Evolutionary conservation across 805 yeast species (phyloP).

Genomic region (Ogataea corticis): DNA sequence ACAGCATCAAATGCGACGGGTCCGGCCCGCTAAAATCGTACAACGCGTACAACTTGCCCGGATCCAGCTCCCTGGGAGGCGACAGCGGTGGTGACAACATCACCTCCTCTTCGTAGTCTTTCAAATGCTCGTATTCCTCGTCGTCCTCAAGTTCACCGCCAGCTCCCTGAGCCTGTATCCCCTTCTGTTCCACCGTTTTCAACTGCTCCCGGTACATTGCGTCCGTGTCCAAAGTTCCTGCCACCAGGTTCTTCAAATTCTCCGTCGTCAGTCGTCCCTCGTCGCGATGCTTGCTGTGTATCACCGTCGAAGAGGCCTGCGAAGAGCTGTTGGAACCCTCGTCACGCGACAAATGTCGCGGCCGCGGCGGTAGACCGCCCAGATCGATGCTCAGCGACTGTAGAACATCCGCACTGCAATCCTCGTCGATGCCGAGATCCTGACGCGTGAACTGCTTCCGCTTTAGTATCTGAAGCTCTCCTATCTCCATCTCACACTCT

Average conservation of each 20-base stretch:
- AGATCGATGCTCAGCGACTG: conserved; percentile 16
- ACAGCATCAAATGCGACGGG: conserved; percentile 82
- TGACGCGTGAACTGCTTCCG: conserved; percentile 23
- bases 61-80: conserved; percentile 81
- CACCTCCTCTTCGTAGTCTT: conserved; percentile 42
- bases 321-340: conserved; percentile 26
- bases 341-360: conserved; percentile 11
- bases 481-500: conserved; percentile 1
- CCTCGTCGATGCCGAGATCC: conserved; percentile 25
- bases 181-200: neutral
- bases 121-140: conserved; percentile 27
- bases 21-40: conserved; percentile 91
- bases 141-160: neutral
- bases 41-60: conserved; percentile 79
- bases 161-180: neutral
- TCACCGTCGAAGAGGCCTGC: conserved; percentile 32
- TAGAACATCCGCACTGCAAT: conserved; percentile 22
- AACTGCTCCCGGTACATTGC: conserved; percentile 14
- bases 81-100: conserved; percentile 70
- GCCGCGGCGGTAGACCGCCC: conserved; percentile 13
- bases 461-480: conserved; percentile 6
- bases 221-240: conserved; percentile 29
- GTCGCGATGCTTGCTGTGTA: conserved; percentile 18
- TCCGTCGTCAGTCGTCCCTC: conserved; percentile 12
- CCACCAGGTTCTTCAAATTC: conserved; percentile 10